phyloP scores from a whole-genome alignment of 129 eudicot genomes.

The Flaveria linearis region DNA sequence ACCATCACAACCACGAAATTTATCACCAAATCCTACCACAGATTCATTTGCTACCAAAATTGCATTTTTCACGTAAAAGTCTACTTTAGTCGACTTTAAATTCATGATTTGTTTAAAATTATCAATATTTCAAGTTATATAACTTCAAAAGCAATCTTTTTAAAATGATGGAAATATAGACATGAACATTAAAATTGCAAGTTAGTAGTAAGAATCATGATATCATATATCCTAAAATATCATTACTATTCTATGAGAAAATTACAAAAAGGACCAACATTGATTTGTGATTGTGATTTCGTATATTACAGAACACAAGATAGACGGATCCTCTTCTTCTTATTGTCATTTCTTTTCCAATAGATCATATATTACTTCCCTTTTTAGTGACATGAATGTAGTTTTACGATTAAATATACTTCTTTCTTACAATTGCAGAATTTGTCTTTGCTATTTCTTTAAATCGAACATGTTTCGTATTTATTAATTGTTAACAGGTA shows the following conservation, averaged over 20 bases:
- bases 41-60: not conserved
- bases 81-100: not conserved
- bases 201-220: not conserved
- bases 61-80: not conserved
- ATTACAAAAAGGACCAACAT: not conserved
- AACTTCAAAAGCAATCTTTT: not conserved
- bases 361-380: no score
- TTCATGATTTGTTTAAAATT: not conserved
- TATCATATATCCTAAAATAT: no score
- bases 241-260: not conserved
- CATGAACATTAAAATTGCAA: not conserved
- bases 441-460: no score
- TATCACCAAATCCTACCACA: conserved; percentile 12
- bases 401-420: no score
- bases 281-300: not conserved
- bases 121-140: not conserved
- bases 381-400: no score
- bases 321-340: no score
- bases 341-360: no score
- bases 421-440: no score
- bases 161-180: no score
- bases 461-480: no score
- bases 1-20: conserved; percentile 23
- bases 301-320: no score
- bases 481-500: no score